Conservation (phyloP, 176 grass and related monocot species). For the Phoenix roebelenii region DNA sequence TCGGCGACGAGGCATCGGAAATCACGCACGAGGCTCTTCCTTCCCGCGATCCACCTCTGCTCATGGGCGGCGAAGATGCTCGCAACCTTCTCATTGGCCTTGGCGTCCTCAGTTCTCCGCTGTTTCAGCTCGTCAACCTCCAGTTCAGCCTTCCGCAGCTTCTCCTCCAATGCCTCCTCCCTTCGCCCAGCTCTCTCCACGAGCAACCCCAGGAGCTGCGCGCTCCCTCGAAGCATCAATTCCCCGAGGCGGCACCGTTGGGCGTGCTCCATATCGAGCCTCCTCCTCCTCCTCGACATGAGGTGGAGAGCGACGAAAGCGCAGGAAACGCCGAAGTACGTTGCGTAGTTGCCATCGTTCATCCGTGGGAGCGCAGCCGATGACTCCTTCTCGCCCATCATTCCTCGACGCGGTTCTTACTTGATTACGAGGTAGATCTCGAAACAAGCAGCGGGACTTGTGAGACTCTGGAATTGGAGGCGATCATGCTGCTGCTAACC, state of each 20-base stretch:
- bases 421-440: not conserved
- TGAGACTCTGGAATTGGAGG: too few species aligned
- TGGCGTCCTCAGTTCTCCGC: conserved; percentile 50
- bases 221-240: conserved; percentile 23
- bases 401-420: not conserved
- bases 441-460: not conserved
- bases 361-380: too few species aligned
- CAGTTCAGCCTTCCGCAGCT: conserved; percentile 22
- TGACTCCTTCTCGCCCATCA: not conserved
- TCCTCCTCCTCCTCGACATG: conserved; percentile 13
- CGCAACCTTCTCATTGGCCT: conserved; percentile 79
- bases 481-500: too few species aligned
- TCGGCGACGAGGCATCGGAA: conserved; percentile 46
- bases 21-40: conserved; percentile 42
- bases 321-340: conserved; percentile 48
- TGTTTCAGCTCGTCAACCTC: conserved; percentile 35
- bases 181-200: conserved; percentile 12
- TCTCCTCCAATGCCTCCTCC: conserved; percentile 28
- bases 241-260: conserved; percentile 29
- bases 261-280: conserved; percentile 23
- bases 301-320: conserved; percentile 41
- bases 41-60: conserved; percentile 58
- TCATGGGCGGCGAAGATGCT: conserved; percentile 62
- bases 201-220: conserved; percentile 23
- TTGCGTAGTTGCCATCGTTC: not conserved